Evolutionary conservation across 768 basidiomycete genomes (phyloP).

Genomic region (Lactifluus subvellereus): DNA sequence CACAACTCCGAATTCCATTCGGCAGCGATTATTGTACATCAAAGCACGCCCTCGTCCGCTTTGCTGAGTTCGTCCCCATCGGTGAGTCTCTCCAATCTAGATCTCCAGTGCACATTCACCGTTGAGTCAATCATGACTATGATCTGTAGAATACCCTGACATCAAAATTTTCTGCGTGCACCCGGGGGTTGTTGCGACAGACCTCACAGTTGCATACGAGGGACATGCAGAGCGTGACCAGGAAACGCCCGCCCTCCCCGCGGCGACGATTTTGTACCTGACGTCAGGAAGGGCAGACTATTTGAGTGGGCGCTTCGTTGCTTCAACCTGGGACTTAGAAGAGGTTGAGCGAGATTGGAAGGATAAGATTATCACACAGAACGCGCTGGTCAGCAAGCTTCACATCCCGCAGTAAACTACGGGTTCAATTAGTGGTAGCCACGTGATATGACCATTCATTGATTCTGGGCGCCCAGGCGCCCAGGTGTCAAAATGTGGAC

Average conservation of each 20-base stretch:
- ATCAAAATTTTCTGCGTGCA: neutral
- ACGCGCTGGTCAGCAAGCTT: slow-evolving; percentile 8
- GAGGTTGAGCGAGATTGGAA: slow-evolving; percentile 16
- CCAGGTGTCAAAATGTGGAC: too few species aligned
- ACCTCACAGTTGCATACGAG: neutral
- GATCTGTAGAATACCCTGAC: neutral
- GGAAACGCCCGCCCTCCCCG: neutral
- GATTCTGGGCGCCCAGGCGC: too few species aligned
- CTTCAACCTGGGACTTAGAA: slow-evolving; percentile 12
- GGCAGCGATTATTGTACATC: slow-evolving; percentile 15
- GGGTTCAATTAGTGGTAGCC: too few species aligned
- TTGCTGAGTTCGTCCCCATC: neutral
- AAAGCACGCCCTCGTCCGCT: neutral
- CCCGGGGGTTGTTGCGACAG: neutral
- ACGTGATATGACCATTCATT: too few species aligned
- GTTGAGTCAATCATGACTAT: neutral
- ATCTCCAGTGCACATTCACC: neutral
- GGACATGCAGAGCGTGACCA: neutral
- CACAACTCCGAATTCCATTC: neutral
- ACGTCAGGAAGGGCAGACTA: slow-evolving; percentile 4
- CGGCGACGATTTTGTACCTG: neutral
- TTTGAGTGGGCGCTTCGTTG: slow-evolving; percentile 10
- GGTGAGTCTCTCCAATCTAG: neutral
- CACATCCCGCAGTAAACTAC: neutral
- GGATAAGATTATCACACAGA: slow-evolving; percentile 4